These are phyloP conservation scores for Polychaeton citri DNA, from an alignment of 2,329 filamentous ascomycete species.

Conservation along the genomic window DNA sequence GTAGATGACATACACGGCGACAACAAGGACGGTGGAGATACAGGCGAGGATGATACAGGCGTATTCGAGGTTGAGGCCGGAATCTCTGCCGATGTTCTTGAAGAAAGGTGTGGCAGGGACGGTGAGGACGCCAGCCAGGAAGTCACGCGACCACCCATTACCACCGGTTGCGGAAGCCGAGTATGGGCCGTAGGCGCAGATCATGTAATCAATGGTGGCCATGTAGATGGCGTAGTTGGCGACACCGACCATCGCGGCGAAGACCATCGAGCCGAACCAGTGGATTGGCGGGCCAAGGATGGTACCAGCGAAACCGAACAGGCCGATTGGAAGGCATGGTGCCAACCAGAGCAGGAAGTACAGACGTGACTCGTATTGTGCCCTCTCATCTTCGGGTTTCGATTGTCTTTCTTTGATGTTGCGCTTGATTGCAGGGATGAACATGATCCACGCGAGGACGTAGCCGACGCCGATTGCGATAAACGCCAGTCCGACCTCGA, in stretches of 20 bases:
- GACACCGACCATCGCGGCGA: conserved; percentile 54
- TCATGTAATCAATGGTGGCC: conserved; percentile 68
- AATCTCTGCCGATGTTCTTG: conserved; percentile 22
- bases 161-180: conserved; percentile 63
- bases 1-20: conserved; percentile 45
- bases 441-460: conserved; percentile 47
- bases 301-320: conserved; percentile 63
- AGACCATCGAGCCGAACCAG: conserved; percentile 59
- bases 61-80: conserved; percentile 35
- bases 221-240: conserved; percentile 53
- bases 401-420: conserved; percentile 35
- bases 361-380: conserved; percentile 53
- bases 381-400: conserved; percentile 36
- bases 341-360: conserved; percentile 52
- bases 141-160: conserved; percentile 62
- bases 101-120: conserved; percentile 53
- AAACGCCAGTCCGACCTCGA: conserved; percentile 49
- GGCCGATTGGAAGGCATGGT: conserved; percentile 52
- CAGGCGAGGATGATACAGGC: conserved; percentile 43
- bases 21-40: conserved; percentile 37
- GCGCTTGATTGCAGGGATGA: conserved; percentile 43
- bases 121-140: conserved; percentile 59
- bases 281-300: conserved; percentile 49
- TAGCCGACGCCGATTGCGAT: conserved; percentile 58
- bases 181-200: conserved; percentile 60